phyloP scores from a whole-genome alignment of 805 yeast genomes.

The Helenozyma rhizophorensis region DNA sequence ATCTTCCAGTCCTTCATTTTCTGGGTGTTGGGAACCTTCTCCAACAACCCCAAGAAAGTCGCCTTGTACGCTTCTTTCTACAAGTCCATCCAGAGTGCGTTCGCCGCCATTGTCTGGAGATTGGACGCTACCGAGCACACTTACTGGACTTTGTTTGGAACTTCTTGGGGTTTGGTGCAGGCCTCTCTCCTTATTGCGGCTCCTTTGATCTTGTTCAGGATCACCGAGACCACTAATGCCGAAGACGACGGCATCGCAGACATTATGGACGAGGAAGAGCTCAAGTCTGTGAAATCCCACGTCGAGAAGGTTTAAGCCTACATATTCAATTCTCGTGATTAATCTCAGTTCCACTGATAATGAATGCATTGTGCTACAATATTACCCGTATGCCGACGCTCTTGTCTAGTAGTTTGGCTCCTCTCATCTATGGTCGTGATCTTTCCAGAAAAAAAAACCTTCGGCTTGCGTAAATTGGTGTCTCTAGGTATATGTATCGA shows the following conservation, averaged over 20 bases:
- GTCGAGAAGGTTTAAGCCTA: neutral
- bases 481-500: too few species aligned
- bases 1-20: slow-evolving; percentile 54
- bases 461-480: too few species aligned
- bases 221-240: slow-evolving; percentile 40
- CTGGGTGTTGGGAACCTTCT: slow-evolving; percentile 57
- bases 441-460: too few species aligned
- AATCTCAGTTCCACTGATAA: too few species aligned
- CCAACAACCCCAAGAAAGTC: slow-evolving; percentile 52
- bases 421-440: too few species aligned
- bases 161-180: slow-evolving; percentile 49
- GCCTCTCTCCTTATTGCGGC: slow-evolving; percentile 46
- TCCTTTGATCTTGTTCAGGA: slow-evolving; percentile 42
- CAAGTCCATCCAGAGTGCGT: slow-evolving; percentile 62
- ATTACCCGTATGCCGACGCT: too few species aligned
- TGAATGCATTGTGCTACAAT: too few species aligned
- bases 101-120: slow-evolving; percentile 59
- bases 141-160: slow-evolving; percentile 42
- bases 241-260: slow-evolving; percentile 28
- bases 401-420: too few species aligned
- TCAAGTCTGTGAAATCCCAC: slow-evolving; percentile 20
- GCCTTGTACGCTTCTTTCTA: slow-evolving; percentile 59
- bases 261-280: slow-evolving; percentile 21
- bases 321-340: too few species aligned
- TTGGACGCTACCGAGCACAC: slow-evolving; percentile 40